Percentiles rank a stretch among this genome's conserved stretches.
Evolutionary conservation across 1,284 basidiomycete species (phyloP).

Genomic region (Malassezia slooffiae): DNA sequence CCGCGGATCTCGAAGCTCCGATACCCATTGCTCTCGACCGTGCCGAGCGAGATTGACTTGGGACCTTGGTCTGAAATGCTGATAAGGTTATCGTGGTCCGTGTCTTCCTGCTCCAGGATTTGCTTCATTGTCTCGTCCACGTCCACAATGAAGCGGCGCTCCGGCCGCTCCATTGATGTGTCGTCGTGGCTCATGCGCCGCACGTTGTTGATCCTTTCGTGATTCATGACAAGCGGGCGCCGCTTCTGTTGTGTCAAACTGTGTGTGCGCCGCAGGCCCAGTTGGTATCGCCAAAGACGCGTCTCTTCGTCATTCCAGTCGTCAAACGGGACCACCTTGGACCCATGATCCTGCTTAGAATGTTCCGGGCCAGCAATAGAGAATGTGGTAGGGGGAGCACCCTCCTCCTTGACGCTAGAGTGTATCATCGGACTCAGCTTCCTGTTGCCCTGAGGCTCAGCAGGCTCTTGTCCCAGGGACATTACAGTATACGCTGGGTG

Average conservation of each 20-base stretch:
- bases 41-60: constrained; percentile 88
- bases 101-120: constrained; percentile 94
- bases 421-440: no score
- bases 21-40: constrained; percentile 92
- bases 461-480: no score
- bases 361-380: no score
- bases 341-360: no score
- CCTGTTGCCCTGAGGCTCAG: no score
- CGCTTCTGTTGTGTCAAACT: constrained; percentile 42
- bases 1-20: constrained; percentile 63
- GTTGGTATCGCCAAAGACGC: neutral
- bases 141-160: constrained; percentile 70
- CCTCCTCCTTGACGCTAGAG: no score
- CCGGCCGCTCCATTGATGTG: constrained; percentile 44
- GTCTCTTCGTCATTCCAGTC: neutral
- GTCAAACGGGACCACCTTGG: no score
- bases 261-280: constrained; percentile 37
- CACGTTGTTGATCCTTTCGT: constrained; percentile 36
- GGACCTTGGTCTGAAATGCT: constrained; percentile 92
- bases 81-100: constrained; percentile 89
- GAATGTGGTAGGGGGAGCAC: no score
- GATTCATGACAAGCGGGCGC: constrained; percentile 30
- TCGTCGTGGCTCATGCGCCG: constrained; percentile 47
- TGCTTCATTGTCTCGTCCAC: constrained; percentile 98
- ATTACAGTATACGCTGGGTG: no score